Conservation (phyloP, 768 basidiomycete species). For the Amyloporia xantha region DNA sequence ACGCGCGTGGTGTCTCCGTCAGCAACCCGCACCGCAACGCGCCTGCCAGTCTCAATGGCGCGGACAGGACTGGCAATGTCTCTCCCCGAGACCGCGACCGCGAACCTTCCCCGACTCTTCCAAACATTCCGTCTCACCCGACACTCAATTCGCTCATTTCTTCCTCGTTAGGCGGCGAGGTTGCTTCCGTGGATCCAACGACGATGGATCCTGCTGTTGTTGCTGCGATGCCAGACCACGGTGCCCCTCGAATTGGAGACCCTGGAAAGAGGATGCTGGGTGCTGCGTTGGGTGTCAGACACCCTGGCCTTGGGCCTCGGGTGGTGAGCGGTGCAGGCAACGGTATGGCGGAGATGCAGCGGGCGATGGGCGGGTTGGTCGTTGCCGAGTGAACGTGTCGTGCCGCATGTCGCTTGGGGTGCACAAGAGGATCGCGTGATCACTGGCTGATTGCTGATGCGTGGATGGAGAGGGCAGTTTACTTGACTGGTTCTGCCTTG, state of each 20-base stretch:
- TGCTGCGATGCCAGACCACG: conserved; percentile 43
- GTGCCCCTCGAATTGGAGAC: conserved; percentile 79
- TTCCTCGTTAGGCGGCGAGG: conserved; percentile 57
- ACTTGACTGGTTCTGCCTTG: background rate
- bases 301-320: conserved; percentile 65
- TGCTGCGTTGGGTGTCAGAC: conserved; percentile 76
- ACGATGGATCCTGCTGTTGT: conserved; percentile 66
- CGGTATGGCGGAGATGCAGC: conserved; percentile 58
- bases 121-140: conserved; percentile 73
- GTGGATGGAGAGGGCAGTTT: background rate
- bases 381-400: conserved; percentile 54
- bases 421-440: background rate
- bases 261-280: conserved; percentile 88
- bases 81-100: conserved; percentile 37
- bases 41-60: conserved; percentile 14
- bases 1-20: conserved; percentile 21
- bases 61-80: conserved; percentile 11
- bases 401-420: background rate
- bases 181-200: conserved; percentile 33
- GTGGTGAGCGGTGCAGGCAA: conserved; percentile 48
- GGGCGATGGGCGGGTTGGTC: conserved; percentile 67
- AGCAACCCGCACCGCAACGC: conserved; percentile 19
- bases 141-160: conserved; percentile 81
- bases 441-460: background rate
- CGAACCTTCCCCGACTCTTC: conserved; percentile 79